Base-by-base conservation (phyloP, 2,329 filamentous ascomycete species). In the Ramularia collo-cygni region DNA sequence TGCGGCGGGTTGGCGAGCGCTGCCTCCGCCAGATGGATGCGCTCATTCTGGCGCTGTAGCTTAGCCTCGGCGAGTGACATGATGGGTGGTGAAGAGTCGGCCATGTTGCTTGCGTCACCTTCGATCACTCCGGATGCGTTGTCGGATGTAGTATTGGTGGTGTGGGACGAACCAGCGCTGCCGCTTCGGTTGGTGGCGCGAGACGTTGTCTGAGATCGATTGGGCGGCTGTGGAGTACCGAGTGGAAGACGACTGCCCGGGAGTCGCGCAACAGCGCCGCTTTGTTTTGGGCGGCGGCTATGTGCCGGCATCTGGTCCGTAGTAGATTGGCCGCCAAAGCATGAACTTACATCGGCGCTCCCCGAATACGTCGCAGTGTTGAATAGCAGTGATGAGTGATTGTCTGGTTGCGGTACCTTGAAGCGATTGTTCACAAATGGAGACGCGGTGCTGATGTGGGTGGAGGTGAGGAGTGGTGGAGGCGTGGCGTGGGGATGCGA, bases 21-120 rank as follows among this genome's bases (percentile, higher is more conserved):
- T 18, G 57, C 51, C 15, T 62, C 57, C 4, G 53, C 55, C 18
- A 52, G 50, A 28, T 52, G 47, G 19, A 58, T 60, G 37, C 57
- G 55, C 41, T 53, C 52, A 24, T 54, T 54, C 43, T 62, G 57
- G 16, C 58, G 58, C 29, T 53, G 54, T 2, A 62, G 48, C 43
- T 58, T 59, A 12, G 55, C 55, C 18, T 54, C 49, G 4, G 57
- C 57, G 27, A 53, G 47, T 8, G 51, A 48, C 37, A 46, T 30
- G 26, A 35, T 28, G 31, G 38, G 17, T 19, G 37, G 13, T 27
- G 24, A 31, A 34, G 45, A 33, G 28, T 46, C 31, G 37, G 28
- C 12, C 31, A 43, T 35, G 19, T 36, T 38, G 37, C 26, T 29
- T 35, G 17, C 28, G 29, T 34, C 17, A 24, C 14, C 35, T 28